Base-by-base conservation (phyloP, 108 stramenopile genomes). In the Nitzschia sp. region DNA sequence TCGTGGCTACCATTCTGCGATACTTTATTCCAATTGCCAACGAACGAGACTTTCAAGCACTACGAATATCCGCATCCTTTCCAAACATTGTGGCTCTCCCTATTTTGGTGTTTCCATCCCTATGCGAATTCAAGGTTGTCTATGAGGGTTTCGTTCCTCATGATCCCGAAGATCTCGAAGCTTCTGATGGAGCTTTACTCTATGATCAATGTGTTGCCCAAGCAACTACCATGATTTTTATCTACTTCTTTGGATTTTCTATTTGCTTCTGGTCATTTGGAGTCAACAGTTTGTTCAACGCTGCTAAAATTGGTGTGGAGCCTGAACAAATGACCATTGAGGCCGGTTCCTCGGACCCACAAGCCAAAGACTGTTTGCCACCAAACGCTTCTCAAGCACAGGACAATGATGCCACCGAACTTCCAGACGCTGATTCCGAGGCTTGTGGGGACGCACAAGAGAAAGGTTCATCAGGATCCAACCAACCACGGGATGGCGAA, bases 1-100 rank as follows among this genome's bases (percentile, higher is more conserved):
- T 70, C 3, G 73, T 77, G n/a, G 85, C 86, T 39, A 81, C 89
- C 9, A 19, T 82, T 3, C 62, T 77, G 41, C 60, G 66, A 44
- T 43, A 77, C 1, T 62, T 73, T 1, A 67, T 65, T 21, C 53
- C 44, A 14, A 57, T 57, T 38, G 9, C 63, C 63, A 46, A 65
- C 22, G 29, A 12, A 24, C 54, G 43, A 50, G 64, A 73, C 52
- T 87, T 90, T 60, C 67, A 77, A 57, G 83, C 86, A 8, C 43
- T 90, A 21, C 67, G 83, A 53, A 71, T 90, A 46, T 72, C 86
- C 10, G 75, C 80, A 26, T 78, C 86, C 39, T 90, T 86, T 65
- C 86, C 89, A 9, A 90, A 90, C 46, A 83, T 90, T 66, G 77
- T 90, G 11, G 80, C 85, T 6, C 59, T 89, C 41, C 89, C 89